Evolutionary conservation across 257 asterid species (phyloP).

Genomic region (Fraxinus pennsylvanica): DNA sequence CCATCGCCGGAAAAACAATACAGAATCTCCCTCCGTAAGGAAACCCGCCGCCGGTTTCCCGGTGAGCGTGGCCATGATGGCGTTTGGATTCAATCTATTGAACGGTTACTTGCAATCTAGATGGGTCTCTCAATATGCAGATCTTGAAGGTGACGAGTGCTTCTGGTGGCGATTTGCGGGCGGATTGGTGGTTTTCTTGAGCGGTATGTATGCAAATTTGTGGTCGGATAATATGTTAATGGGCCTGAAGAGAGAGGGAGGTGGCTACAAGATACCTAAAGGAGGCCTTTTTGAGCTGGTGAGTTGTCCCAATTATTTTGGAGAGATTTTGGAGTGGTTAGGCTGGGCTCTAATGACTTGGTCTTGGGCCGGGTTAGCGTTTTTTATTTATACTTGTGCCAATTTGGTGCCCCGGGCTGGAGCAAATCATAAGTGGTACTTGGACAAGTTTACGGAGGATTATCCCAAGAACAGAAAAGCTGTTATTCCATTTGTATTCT

Average conservation of each 20-base stretch:
- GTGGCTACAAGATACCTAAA: slow-evolving; percentile 58
- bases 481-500: slow-evolving; percentile 63
- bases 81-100: slow-evolving; percentile 49
- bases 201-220: slow-evolving; percentile 56
- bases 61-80: slow-evolving; percentile 43
- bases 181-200: slow-evolving; percentile 40
- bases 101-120: slow-evolving; percentile 56
- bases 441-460: slow-evolving; percentile 73
- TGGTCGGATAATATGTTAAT: slow-evolving; percentile 55
- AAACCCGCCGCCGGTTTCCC: slow-evolving; percentile 38
- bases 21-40: background rate
- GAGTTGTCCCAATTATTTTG: slow-evolving; percentile 77
- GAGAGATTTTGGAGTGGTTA: slow-evolving; percentile 81
- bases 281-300: slow-evolving; percentile 72
- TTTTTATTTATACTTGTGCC: slow-evolving; percentile 59
- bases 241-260: slow-evolving; percentile 55
- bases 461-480: slow-evolving; percentile 68
- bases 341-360: slow-evolving; percentile 79
- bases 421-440: slow-evolving; percentile 62
- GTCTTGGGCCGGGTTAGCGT: slow-evolving; percentile 75
- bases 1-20: slow-evolving; percentile 15
- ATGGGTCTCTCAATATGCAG: slow-evolving; percentile 62
- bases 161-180: slow-evolving; percentile 48
- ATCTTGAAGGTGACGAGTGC: slow-evolving; percentile 31
- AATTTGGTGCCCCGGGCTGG: slow-evolving; percentile 67